These are phyloP conservation scores for Hypoxylon sp. DNA, from an alignment of 2,329 filamentous ascomycete genomes.

Conservation along the genomic window DNA sequence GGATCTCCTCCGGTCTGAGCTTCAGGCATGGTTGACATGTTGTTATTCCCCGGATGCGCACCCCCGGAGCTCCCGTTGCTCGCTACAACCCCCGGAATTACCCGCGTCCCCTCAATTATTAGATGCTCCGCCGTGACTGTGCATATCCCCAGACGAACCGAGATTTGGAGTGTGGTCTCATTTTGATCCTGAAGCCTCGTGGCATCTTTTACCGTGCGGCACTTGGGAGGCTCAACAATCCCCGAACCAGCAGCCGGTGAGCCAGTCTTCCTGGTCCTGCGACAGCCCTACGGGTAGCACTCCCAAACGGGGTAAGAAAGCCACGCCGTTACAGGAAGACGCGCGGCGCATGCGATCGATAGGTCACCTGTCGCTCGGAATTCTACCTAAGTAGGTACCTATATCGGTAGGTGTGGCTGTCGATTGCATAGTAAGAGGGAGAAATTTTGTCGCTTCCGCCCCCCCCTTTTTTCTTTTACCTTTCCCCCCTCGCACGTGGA, in stretches of 20 bases:
- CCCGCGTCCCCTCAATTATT: constrained; percentile 8
- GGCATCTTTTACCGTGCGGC: constrained; percentile 21
- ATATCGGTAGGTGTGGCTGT: constrained; percentile 31
- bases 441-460: constrained; percentile 6
- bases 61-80: constrained; percentile 7
- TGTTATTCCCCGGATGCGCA: constrained; percentile 5
- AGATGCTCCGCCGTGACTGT: constrained; percentile 3
- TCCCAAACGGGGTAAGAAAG: constrained; percentile 28
- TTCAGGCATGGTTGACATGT: too few relatives aligned
- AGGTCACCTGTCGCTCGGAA: constrained; percentile 30
- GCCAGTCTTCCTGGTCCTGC: constrained; percentile 19
- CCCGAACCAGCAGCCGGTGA: constrained; percentile 20
- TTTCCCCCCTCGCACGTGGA: neutral
- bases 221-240: constrained; percentile 19
- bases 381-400: constrained; percentile 28
- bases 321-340: constrained; percentile 29
- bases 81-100: constrained; percentile 6
- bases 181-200: constrained; percentile 2
- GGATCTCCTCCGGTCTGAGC: constrained; percentile 17
- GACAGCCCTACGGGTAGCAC: constrained; percentile 36
- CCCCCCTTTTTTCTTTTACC: constrained; percentile 5
- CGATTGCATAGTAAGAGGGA: constrained; percentile 35
- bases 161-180: constrained; percentile 11
- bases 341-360: constrained; percentile 33
- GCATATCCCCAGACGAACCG: constrained; percentile 6